A percentile compares a stretch with the other conserved stretches of the same genome.
These are phyloP conservation scores for Trametes elegans DNA, from an alignment of 768 basidiomycete genomes.

Conservation along the genomic window DNA sequence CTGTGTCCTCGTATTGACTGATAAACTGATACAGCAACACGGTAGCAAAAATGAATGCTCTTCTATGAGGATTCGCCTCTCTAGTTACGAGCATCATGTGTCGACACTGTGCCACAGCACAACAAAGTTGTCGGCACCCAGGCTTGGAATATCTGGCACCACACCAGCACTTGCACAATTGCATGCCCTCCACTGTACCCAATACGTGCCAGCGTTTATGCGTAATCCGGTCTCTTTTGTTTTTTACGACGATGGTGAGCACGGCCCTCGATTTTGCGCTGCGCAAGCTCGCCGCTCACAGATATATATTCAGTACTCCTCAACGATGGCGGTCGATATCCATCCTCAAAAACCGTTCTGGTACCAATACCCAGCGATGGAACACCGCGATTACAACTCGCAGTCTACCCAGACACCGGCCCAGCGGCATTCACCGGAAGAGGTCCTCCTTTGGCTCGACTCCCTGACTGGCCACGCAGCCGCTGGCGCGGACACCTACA, in stretches of 20 bases:
- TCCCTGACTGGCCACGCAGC: constrained; percentile 1
- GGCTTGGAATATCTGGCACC: not conserved
- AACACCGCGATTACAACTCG: not conserved
- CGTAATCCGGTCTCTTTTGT: not conserved
- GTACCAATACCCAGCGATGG: not conserved
- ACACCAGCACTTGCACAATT: too few species aligned
- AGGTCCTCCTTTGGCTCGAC: constrained; percentile 6
- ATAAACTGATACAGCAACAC: too few species aligned
- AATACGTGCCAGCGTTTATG: too few species aligned
- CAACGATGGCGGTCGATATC: not conserved
- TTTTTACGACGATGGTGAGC: not conserved
- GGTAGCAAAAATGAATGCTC: not conserved
- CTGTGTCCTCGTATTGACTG: not conserved
- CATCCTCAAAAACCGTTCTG: not conserved
- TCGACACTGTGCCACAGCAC: not conserved
- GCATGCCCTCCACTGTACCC: too few species aligned
- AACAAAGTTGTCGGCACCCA: not conserved
- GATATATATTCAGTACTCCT: constrained; percentile 3
- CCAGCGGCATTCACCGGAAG: not conserved
- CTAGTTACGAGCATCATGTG: constrained; percentile 2
- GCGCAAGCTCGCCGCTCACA: not conserved
- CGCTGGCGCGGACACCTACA: not conserved
- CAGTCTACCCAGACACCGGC: not conserved
- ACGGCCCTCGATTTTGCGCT: not conserved
- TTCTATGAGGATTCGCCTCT: not conserved